Base-by-base conservation (phyloP, 768 basidiomycete genomes). In the Mycena kentingensis region DNA sequence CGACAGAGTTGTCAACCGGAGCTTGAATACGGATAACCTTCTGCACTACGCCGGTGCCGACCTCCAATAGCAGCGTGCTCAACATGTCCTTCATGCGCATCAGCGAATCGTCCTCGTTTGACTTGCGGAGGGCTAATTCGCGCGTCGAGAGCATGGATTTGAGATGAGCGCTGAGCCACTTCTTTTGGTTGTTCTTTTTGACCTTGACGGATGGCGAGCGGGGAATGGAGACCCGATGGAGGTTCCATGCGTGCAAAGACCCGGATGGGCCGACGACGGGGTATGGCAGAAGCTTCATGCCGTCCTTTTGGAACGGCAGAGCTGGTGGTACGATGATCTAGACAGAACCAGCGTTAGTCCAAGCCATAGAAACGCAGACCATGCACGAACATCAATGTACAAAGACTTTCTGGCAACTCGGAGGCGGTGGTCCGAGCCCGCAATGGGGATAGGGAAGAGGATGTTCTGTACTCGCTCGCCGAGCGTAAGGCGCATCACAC, bases 31-130 rank as follows among this genome's bases (percentile, higher is more conserved):
- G 27, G 32, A 47, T 15, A 5, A 34, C 28, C 2, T 45, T 44
- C 24, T 46, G 51, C 27, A 60, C 58, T 2, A 60, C 28, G 19
- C 76, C 71, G 1, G 65, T 42, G 2, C n/a, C n/a, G n/a, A 63
- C 58, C 10, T 47, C 52, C 10, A 63, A 41, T 0, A 76, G 53
- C 19, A 74, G 63, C 1, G 16, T 26, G 29, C 67, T 62, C 26
- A 76, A 47, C 2, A 65, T 66, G 13, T 67, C 63, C 28, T 77
- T 76, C 11, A 76, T 47, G 27, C 63, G 51, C 38, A 65, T 54
- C 0, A 76, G 57, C 0, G 65, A 60, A 34, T 71, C 66, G 15
- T 50, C 70, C 7, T 75, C 76, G 15, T 77, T 66, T 62, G 62
- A 54, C 8, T 67, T 71, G 29, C 61, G 64, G 2, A 65, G 65